Percentiles rank a stretch among this genome's conserved stretches.
These are phyloP conservation scores for Exophiala mesophila DNA, from an alignment of 2,329 filamentous ascomycete species.

Conservation along the genomic window DNA sequence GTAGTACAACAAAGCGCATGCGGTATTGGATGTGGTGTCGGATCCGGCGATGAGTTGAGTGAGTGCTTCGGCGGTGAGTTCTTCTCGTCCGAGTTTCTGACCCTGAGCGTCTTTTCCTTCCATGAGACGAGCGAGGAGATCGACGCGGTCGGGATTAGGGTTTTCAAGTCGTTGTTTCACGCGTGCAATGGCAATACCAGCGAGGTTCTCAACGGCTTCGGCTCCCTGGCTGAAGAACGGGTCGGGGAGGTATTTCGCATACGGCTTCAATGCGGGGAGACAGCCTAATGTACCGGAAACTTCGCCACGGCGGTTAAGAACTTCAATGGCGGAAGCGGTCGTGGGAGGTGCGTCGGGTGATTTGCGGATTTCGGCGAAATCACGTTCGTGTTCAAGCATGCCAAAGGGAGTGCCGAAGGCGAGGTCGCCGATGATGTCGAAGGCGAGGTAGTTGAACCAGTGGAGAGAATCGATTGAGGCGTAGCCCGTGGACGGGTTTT, in stretches of 20 bases:
- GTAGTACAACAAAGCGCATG: conserved; percentile 79
- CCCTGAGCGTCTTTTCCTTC: conserved; percentile 79
- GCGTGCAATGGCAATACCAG: conserved; percentile 80
- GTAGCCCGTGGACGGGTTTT: conserved; percentile 46
- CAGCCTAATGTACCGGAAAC: conserved; percentile 76
- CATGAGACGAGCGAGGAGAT: conserved; percentile 78
- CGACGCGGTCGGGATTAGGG: conserved; percentile 62
- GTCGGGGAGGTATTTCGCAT: conserved; percentile 73
- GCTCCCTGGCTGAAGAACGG: conserved; percentile 74
- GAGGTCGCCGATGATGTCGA: conserved; percentile 56
- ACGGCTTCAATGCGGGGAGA: conserved; percentile 69
- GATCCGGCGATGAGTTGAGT: conserved; percentile 77
- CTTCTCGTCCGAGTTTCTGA: conserved; percentile 66
- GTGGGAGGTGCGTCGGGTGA: conserved; percentile 58
- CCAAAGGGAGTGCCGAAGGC: conserved; percentile 75
- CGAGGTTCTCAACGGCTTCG: conserved; percentile 70
- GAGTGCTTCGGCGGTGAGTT: conserved; percentile 81
- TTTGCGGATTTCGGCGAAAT: conserved; percentile 68
- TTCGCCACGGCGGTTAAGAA: conserved; percentile 81
- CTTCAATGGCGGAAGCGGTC: conserved; percentile 76
- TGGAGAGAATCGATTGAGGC: conserved; percentile 67
- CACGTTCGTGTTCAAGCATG: conserved; percentile 72
- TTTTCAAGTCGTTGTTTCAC: conserved; percentile 65
- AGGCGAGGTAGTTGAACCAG: conserved; percentile 71
- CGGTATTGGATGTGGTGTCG: conserved; percentile 65